A percentile compares a stretch with the other conserved stretches of the same genome.
These are phyloP conservation scores for Pseudogymnoascus sp. DNA, from an alignment of 2,329 filamentous ascomycete species.

Conservation along the genomic window DNA sequence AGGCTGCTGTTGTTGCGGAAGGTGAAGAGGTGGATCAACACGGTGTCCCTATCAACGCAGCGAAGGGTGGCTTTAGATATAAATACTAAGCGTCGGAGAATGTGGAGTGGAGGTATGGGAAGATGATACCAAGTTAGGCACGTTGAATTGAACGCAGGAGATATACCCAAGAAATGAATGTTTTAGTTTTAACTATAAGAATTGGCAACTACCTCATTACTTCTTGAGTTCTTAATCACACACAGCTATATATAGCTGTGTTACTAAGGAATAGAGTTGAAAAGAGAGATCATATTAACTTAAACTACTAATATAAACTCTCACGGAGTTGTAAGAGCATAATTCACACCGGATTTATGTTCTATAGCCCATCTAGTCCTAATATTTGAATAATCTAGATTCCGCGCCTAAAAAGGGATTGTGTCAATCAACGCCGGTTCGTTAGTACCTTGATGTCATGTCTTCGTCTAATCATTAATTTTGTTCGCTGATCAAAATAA, in stretches of 20 bases:
- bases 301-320: too few relatives aligned
- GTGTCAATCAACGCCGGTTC: neutral
- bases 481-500: neutral
- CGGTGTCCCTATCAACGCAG: constrained; percentile 14
- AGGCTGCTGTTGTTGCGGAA: constrained; percentile 44
- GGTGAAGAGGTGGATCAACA: constrained; percentile 11
- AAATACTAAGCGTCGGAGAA: neutral
- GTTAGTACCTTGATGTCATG: neutral
- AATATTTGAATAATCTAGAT: neutral
- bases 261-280: too few relatives aligned
- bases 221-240: neutral
- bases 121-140: neutral
- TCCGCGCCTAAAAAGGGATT: neutral
- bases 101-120: neutral
- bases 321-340: neutral
- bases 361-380: neutral
- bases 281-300: too few relatives aligned
- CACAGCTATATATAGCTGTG: too few relatives aligned
- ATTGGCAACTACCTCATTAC: neutral
- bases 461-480: neutral
- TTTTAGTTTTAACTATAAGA: neutral
- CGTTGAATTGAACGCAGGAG: neutral
- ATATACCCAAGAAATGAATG: neutral
- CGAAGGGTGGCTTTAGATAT: constrained; percentile 12
- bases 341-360: neutral